phyloP scores from a whole-genome alignment of 495 filamentous ascomycete species.

The Hypomontagnella submonticulosa region DNA sequence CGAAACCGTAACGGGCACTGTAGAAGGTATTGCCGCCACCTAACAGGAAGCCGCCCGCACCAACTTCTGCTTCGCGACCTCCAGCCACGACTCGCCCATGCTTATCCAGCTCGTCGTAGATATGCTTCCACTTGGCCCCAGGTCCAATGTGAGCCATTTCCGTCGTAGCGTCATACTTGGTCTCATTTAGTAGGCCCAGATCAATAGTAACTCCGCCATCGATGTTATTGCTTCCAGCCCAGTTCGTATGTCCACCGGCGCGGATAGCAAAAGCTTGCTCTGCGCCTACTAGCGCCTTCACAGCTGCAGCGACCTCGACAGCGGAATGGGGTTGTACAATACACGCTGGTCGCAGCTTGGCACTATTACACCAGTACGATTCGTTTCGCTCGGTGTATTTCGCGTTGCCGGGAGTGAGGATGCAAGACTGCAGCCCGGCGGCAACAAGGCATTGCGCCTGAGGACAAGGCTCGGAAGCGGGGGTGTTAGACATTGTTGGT shows the following conservation, averaged over 20 bases:
- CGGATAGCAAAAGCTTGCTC: slow-evolving; percentile 62
- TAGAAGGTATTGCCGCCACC: slow-evolving; percentile 67
- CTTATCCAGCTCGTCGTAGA: slow-evolving; percentile 61
- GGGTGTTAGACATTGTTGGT: too few species aligned
- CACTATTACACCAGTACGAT: slow-evolving; percentile 64
- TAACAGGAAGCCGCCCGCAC: slow-evolving; percentile 68
- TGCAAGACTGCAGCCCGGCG: background rate
- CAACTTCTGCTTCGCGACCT: slow-evolving; percentile 65
- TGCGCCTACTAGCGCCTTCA: slow-evolving; percentile 47
- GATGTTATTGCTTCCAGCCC: slow-evolving; percentile 60
- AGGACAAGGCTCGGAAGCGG: too few species aligned
- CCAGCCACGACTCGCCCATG: slow-evolving; percentile 62
- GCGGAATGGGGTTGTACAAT: slow-evolving; percentile 54
- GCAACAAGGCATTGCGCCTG: too few species aligned
- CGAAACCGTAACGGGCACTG: slow-evolving; percentile 59
- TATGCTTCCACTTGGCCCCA: slow-evolving; percentile 63
- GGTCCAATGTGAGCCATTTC: slow-evolving; percentile 55
- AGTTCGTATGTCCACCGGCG: slow-evolving; percentile 64
- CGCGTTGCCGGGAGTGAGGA: slow-evolving; percentile 3
- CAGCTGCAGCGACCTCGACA: slow-evolving; percentile 51
- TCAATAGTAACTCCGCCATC: slow-evolving; percentile 68
- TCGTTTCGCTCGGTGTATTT: slow-evolving; percentile 16
- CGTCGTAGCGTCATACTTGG: slow-evolving; percentile 50
- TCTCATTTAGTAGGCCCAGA: slow-evolving; percentile 57
- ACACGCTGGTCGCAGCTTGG: slow-evolving; percentile 51